Evolutionary conservation across 352 stramenopile species (phyloP).

Genomic region (Globisporangium solare): DNA sequence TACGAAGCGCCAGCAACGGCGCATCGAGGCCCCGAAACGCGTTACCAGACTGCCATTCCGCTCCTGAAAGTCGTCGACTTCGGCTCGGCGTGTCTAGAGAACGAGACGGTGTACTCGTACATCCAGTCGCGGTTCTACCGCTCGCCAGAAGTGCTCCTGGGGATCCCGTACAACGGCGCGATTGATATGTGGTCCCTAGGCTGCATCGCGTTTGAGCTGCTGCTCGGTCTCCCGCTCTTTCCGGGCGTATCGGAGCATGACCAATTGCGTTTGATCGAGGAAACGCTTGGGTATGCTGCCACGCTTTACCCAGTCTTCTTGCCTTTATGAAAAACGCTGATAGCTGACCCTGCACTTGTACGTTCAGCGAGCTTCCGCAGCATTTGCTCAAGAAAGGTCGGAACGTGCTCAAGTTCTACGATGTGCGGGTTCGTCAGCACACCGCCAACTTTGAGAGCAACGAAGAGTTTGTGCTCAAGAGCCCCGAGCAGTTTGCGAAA

Average conservation of each 20-base stretch:
- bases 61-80: conserved; percentile 96
- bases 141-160: conserved; percentile 63
- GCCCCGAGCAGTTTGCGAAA: conserved; percentile 27
- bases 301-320: not conserved
- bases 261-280: conserved; percentile 92
- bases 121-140: conserved; percentile 95
- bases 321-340: too few relatives aligned
- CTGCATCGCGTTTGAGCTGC: conserved; percentile 86
- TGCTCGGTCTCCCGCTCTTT: conserved; percentile 94
- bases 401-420: conserved; percentile 47
- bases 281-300: conserved; percentile 50
- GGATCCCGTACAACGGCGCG: conserved; percentile 43
- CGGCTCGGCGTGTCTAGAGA: conserved; percentile 86
- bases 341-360: not conserved
- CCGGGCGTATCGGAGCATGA: conserved; percentile 91
- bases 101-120: conserved; percentile 90
- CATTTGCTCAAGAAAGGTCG: conserved; percentile 26
- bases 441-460: not conserved
- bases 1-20: not conserved
- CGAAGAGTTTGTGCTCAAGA: conserved; percentile 31
- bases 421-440: conserved; percentile 15
- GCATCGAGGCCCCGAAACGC: too few relatives aligned
- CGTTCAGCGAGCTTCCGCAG: conserved; percentile 20
- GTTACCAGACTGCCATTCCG: conserved; percentile 6
- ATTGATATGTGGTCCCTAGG: conserved; percentile 66